Base-by-base conservation (phyloP, 345 rosid species). In the Psidium guajava region DNA sequence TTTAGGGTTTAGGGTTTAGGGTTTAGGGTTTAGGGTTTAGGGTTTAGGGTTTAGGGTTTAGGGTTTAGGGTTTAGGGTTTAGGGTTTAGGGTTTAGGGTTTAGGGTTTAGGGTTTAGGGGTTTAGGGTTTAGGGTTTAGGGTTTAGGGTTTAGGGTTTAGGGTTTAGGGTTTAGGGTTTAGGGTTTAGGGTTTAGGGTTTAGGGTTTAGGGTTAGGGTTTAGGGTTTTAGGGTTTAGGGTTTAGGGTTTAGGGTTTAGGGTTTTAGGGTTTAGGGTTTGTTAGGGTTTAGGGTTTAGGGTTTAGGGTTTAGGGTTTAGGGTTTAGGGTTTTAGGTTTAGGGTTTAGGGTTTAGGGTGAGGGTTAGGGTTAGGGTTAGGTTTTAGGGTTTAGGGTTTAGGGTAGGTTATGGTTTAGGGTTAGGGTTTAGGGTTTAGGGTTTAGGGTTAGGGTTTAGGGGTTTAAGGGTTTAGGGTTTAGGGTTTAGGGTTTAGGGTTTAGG, bases 381-480 rank as follows among this genome's bases (percentile, higher is more conserved):
- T 75, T 75, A 75, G 82, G 82, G 82, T 75, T 75, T 75, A 75
- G 81, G 82, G 82, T n/a, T n/a, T n/a, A n/a, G n/a, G n/a, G n/a
- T n/a, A n/a, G n/a, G n/a, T n/a, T n/a, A n/a, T n/a, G n/a, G n/a
- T n/a, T n/a, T n/a, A n/a, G n/a, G n/a, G n/a, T n/a, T n/a, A n/a
- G n/a, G n/a, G n/a, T n/a, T n/a, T n/a, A n/a, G n/a, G n/a, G n/a
- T n/a, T n/a, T n/a, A n/a, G n/a, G n/a, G n/a, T n/a, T n/a, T n/a
- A n/a, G n/a, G n/a, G n/a, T n/a, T n/a, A n/a, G n/a, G n/a, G 82
- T 27, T 74, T 74, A n/a, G 47, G 82, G 82, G 8, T 74, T 74
- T n/a, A n/a, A n/a, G 47, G 82, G 82, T 27, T 74, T 74, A n/a
- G 47, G 82, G 82, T 27, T 74, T 74, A n/a, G 47, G 82, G 82